A percentile compares a stretch with the other conserved stretches of the same genome.
Conservation (phyloP, 169 alveolate genomes). For the Plasmodium blacklocki region DNA sequence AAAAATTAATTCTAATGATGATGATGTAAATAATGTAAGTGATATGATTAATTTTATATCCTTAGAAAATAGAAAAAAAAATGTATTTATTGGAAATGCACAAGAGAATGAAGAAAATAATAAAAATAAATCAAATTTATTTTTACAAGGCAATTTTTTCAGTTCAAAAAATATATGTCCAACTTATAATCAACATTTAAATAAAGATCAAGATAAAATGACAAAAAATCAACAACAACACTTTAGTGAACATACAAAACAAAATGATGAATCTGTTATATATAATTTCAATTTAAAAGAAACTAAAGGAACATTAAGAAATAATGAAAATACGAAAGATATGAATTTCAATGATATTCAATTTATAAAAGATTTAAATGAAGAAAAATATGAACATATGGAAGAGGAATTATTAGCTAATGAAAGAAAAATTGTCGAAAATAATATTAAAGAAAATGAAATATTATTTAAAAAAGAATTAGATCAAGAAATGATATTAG, state of each 20-base stretch:
- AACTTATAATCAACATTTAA: not conserved
- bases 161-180: not conserved
- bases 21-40: slow-evolving; percentile 59
- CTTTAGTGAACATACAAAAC: not conserved
- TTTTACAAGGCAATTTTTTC: not conserved
- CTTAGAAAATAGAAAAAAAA: slow-evolving; percentile 67
- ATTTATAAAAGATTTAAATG: slow-evolving; percentile 20
- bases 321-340: slow-evolving; percentile 47
- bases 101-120: slow-evolving; percentile 31
- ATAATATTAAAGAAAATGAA: slow-evolving; percentile 64
- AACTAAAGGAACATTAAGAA: slow-evolving; percentile 74
- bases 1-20: slow-evolving; percentile 2
- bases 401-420: slow-evolving; percentile 46
- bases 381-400: slow-evolving; percentile 20
- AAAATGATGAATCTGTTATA: not conserved
- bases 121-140: slow-evolving; percentile 6
- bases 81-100: slow-evolving; percentile 47
- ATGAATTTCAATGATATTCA: slow-evolving; percentile 58
- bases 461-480: slow-evolving; percentile 47
- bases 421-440: slow-evolving; percentile 58
- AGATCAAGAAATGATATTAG: slow-evolving; percentile 73
- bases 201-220: slow-evolving; percentile 1
- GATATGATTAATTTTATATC: slow-evolving; percentile 56
- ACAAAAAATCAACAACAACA: slow-evolving; percentile 3
- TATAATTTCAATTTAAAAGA: slow-evolving; percentile 64